Conservation (phyloP, 352 stramenopile species). For the Phytophthora brassicae region DNA sequence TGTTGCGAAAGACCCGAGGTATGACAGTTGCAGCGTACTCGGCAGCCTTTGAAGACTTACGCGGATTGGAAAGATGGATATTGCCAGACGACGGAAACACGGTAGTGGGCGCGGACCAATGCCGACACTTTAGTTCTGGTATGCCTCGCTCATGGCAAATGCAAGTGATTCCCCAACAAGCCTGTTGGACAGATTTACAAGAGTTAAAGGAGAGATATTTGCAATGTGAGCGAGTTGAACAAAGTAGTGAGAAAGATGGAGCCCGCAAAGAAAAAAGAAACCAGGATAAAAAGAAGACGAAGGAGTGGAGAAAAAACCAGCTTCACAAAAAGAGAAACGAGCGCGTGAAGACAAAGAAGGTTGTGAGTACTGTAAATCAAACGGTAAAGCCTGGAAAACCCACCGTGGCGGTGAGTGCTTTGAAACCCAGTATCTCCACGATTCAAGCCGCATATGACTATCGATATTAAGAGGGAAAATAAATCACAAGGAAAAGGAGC, state of each 20-base stretch:
- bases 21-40: neutral
- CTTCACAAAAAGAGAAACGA: no score
- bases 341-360: neutral
- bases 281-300: neutral
- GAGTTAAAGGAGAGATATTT: neutral
- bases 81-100: neutral
- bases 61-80: neutral
- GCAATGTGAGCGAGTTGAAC: neutral
- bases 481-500: no score
- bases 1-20: neutral
- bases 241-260: no score
- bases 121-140: neutral
- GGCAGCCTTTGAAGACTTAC: neutral
- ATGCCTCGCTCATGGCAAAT: slow-evolving; percentile 8
- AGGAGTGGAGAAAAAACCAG: no score
- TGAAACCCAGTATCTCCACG: neutral
- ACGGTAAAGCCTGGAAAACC: neutral
- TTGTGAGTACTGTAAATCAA: neutral
- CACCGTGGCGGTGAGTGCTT: neutral
- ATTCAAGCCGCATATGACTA: no score
- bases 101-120: neutral
- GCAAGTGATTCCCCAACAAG: neutral
- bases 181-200: neutral
- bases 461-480: no score
- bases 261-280: neutral